A percentile compares a stretch with the other conserved stretches of the same genome.
phyloP scores from a whole-genome alignment of 345 rosid species.

The Hibiscus trionum region DNA sequence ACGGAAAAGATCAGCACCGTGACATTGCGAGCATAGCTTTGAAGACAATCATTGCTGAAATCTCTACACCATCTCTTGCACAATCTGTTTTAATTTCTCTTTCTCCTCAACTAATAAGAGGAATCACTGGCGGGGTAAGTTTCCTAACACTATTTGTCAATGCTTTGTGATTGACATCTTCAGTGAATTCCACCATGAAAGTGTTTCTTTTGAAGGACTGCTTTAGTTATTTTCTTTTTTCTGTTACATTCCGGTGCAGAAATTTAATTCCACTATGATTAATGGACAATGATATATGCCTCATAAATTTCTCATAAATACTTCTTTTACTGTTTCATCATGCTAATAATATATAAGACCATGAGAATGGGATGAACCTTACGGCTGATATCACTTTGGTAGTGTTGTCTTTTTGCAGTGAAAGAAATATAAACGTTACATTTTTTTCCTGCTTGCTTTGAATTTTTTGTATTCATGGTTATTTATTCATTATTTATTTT shows the following conservation, averaged over 20 bases:
- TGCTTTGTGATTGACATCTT: neutral
- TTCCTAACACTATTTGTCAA: neutral
- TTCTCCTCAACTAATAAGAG: conserved; percentile 69
- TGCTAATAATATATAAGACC: neutral
- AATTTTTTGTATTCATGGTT: neutral
- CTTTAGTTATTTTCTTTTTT: neutral
- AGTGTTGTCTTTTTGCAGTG: neutral
- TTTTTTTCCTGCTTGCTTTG: neutral
- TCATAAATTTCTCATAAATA: neutral
- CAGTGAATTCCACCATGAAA: neutral
- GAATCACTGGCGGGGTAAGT: conserved; percentile 71
- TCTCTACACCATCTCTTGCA: conserved; percentile 53
- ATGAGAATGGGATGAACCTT: no score
- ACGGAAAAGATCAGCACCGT: conserved; percentile 92
- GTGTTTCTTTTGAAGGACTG: neutral
- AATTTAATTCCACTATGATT: neutral
- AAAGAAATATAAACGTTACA: neutral
- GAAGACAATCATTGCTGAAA: conserved; percentile 79
- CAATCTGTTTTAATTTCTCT: conserved; percentile 63
- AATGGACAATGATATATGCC: neutral
- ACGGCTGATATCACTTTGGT: neutral
- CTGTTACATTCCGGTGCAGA: neutral
- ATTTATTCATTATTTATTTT: neutral
- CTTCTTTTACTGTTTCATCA: neutral
- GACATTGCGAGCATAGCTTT: conserved; percentile 98